Evolutionary conservation across 768 basidiomycete genomes (phyloP).

Genomic region (Boletus vinaceobasis): DNA sequence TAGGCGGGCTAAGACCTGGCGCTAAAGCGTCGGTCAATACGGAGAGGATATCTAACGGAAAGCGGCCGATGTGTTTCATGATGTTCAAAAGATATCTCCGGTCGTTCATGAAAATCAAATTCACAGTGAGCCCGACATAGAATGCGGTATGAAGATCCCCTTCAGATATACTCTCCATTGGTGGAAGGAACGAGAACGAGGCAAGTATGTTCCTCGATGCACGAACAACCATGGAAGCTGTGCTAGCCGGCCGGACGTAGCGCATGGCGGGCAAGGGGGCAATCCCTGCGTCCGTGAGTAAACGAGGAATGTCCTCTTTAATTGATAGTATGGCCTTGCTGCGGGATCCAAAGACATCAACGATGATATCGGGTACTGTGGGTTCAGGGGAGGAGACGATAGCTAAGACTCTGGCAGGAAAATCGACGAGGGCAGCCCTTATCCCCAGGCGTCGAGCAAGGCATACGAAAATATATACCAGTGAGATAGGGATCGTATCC

Average conservation of each 20-base stretch:
- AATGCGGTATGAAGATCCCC: slow-evolving; percentile 34
- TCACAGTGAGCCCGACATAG: slow-evolving; percentile 37
- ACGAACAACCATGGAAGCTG: slow-evolving; percentile 38
- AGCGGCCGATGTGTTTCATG: slow-evolving; percentile 31
- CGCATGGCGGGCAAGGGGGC: slow-evolving; percentile 13
- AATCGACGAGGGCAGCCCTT: slow-evolving; percentile 50
- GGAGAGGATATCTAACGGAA: slow-evolving; percentile 42
- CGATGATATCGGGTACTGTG: slow-evolving; percentile 35
- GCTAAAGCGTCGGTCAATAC: slow-evolving; percentile 39
- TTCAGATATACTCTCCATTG: slow-evolving; percentile 26
- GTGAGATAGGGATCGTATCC: slow-evolving; percentile 54
- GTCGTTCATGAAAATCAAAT: slow-evolving; percentile 37
- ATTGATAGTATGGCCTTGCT: slow-evolving; percentile 33
- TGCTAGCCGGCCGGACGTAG: slow-evolving; percentile 29
- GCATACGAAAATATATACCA: slow-evolving; percentile 56
- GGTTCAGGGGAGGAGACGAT: slow-evolving; percentile 42
- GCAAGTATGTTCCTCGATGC: slow-evolving; percentile 39
- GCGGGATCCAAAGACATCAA: slow-evolving; percentile 48
- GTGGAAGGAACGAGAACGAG: slow-evolving; percentile 26
- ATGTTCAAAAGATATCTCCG: slow-evolving; percentile 32
- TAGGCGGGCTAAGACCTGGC: slow-evolving; percentile 28
- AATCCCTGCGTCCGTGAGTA: slow-evolving; percentile 28
- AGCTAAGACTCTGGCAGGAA: slow-evolving; percentile 54
- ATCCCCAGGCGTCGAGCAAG: slow-evolving; percentile 52
- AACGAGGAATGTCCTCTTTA: slow-evolving; percentile 33